phyloP scores from a whole-genome alignment of 257 asterid genomes.

The Salvia miltiorrhiza region DNA sequence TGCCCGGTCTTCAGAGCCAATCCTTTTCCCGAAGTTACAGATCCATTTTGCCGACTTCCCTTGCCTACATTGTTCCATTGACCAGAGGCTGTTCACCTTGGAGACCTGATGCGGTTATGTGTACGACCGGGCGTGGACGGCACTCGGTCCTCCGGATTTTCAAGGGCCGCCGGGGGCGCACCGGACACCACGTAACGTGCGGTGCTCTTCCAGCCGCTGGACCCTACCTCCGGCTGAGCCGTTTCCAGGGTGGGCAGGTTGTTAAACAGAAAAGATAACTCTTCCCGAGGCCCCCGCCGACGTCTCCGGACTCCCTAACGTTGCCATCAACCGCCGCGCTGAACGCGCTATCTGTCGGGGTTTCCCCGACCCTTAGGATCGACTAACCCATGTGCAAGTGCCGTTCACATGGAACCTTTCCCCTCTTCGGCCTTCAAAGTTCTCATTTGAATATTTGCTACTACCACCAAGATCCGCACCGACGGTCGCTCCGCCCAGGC shows the following conservation, averaged over 20 bases:
- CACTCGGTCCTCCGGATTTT: conserved; percentile 63
- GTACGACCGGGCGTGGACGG: conserved; percentile 52
- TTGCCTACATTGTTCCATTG: too few species aligned
- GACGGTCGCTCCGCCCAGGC: background rate
- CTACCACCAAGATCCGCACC: conserved; percentile 12
- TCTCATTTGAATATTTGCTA: conserved; percentile 16
- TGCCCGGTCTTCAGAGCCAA: background rate
- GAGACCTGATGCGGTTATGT: too few species aligned
- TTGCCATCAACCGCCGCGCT: too few species aligned
- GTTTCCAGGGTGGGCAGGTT: too few species aligned
- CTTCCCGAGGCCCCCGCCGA: too few species aligned
- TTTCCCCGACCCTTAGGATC: too few species aligned
- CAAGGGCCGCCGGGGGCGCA: conserved; percentile 67
- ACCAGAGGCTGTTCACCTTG: too few species aligned
- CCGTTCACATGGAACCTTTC: conserved; percentile 12
- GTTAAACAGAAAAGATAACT: too few species aligned
- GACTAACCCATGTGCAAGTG: conserved; percentile 11
- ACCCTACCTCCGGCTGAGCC: too few species aligned
- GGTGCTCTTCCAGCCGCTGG: conserved; percentile 60
- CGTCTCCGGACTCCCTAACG: too few species aligned
- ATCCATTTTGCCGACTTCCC: too few species aligned
- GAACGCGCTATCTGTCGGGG: too few species aligned
- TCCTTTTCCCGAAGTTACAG: conserved; percentile 14
- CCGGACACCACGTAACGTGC: conserved; percentile 66
- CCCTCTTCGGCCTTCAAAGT: conserved; percentile 11